Conservation (phyloP, 306 rosid species). For the Citrullus amarus region DNA sequence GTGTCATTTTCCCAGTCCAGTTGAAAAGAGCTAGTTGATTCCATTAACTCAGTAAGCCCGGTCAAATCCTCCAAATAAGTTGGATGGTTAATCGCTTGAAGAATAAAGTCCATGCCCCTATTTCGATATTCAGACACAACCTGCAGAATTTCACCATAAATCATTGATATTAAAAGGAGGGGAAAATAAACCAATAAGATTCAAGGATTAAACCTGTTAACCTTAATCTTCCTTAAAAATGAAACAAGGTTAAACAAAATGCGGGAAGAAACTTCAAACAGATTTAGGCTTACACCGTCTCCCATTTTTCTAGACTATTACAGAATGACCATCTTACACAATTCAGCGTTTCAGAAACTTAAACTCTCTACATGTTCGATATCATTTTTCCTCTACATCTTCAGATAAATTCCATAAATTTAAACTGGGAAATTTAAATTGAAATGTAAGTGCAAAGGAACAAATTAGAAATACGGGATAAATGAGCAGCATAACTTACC, state of each 20-base stretch:
- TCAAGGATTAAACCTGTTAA: background rate
- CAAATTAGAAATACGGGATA: background rate
- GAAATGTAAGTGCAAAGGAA: background rate
- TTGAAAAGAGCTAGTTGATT: slow-evolving; percentile 53
- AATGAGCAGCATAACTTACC: slow-evolving; percentile 35
- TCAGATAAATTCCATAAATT: background rate
- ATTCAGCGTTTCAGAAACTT: background rate
- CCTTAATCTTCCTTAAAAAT: background rate
- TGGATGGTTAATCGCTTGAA: slow-evolving; percentile 86
- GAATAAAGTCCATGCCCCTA: slow-evolving; percentile 61
- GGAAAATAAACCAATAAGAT: background rate
- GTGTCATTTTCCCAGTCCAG: slow-evolving; percentile 60
- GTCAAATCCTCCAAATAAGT: slow-evolving; percentile 87
- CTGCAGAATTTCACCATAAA: slow-evolving; percentile 19
- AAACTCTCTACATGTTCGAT: background rate
- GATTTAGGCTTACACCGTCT: background rate
- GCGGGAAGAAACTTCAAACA: background rate
- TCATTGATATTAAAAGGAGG: background rate
- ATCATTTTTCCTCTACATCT: background rate
- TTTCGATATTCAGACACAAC: slow-evolving; percentile 68
- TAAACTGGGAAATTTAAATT: no score
- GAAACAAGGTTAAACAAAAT: background rate
- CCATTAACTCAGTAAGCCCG: slow-evolving; percentile 88
- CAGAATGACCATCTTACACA: background rate
- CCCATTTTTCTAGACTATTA: background rate